A percentile compares a stretch with the other conserved stretches of the same genome.
Evolutionary conservation across 208 protist species (phyloP).

Genomic region (Porcisia hertigi): DNA sequence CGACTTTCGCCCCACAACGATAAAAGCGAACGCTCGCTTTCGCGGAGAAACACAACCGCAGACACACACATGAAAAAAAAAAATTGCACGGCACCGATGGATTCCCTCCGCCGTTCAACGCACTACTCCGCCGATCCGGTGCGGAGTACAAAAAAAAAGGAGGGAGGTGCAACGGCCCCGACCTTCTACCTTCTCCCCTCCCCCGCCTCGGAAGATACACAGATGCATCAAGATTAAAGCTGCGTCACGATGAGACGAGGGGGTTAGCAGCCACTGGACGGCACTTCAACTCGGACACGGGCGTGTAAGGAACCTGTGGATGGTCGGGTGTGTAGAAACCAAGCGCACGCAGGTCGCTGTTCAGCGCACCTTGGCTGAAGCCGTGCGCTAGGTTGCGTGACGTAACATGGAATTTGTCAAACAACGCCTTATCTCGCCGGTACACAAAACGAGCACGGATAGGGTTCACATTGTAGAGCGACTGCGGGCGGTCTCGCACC

Average conservation of each 20-base stretch:
- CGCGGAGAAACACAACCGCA: too few species aligned
- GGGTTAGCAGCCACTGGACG: slow-evolving; percentile 1
- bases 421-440: slow-evolving; percentile 84
- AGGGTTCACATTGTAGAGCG: slow-evolving; percentile 70
- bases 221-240: neutral
- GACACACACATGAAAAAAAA: too few species aligned
- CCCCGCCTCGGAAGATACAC: neutral
- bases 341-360: slow-evolving; percentile 76
- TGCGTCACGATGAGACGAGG: neutral
- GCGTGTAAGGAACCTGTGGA: slow-evolving; percentile 71
- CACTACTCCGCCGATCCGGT: too few species aligned
- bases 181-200: too few species aligned
- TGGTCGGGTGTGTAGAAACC: slow-evolving; percentile 89
- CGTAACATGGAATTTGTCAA: slow-evolving; percentile 85
- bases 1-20: neutral
- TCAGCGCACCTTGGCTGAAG: slow-evolving; percentile 78
- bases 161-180: too few species aligned
- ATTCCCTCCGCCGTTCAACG: too few species aligned
- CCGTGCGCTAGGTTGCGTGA: slow-evolving; percentile 80
- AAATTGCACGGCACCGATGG: too few species aligned
- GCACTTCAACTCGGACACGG: slow-evolving; percentile 11
- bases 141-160: too few species aligned
- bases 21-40: too few species aligned
- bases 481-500: slow-evolving; percentile 58
- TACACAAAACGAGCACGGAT: slow-evolving; percentile 77